A percentile compares a stretch with the other conserved stretches of the same genome.
Evolutionary conservation across 176 grass and related monocot genomes (phyloP).

Genomic region (Chrysopogon serrulatus): DNA sequence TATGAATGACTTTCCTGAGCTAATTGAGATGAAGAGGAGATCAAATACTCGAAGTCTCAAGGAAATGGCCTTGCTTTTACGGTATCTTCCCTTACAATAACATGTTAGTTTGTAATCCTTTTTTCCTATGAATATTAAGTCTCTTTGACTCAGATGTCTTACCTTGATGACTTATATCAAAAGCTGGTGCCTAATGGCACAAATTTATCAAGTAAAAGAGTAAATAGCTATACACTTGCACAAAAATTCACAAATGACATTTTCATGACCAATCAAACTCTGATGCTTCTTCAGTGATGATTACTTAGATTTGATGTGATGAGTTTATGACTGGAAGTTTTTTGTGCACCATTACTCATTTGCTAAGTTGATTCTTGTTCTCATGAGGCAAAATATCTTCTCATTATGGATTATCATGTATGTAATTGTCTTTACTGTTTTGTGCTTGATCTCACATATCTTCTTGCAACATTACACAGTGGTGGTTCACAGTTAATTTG

Average conservation of each 20-base stretch:
- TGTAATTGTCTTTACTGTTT: neutral
- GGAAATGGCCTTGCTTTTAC: constrained; percentile 99
- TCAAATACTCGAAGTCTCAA: constrained; percentile 96
- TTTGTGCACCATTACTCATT: neutral
- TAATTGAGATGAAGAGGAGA: constrained; percentile 92
- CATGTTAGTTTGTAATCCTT: constrained; percentile 29
- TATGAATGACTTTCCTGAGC: constrained; percentile 89
- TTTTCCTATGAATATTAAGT: neutral
- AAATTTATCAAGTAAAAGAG: neutral
- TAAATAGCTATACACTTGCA: neutral
- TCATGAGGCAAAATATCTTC: neutral
- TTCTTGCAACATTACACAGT: constrained; percentile 35
- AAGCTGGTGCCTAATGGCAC: neutral
- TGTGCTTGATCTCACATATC: constrained; percentile 13
- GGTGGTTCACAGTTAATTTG: constrained; percentile 91
- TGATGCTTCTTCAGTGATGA: neutral
- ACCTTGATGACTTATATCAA: neutral
- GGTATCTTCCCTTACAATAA: constrained; percentile 44
- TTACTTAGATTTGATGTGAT: constrained; percentile 9
- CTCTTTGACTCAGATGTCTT: neutral
- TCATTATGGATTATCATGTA: neutral
- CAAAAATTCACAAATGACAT: neutral
- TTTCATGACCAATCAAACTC: constrained; percentile 8
- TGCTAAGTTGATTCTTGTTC: constrained; percentile 3
- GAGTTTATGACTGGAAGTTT: neutral